Evolutionary conservation across 192 early-diverging fungal genomes (phyloP).

Genomic region (Geranomyces michiganensis): DNA sequence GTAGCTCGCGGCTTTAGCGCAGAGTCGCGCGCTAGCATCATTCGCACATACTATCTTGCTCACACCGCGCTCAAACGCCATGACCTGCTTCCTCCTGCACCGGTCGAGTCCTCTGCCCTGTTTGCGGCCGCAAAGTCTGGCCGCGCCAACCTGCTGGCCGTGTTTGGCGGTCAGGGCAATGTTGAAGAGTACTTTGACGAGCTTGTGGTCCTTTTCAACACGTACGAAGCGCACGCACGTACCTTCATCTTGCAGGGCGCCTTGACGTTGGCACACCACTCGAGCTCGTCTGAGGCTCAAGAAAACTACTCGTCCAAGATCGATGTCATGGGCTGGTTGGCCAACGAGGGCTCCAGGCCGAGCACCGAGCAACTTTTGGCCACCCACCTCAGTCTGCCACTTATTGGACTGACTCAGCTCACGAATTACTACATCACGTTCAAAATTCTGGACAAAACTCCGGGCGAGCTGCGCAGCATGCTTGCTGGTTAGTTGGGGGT

Average conservation of each 20-base stretch:
- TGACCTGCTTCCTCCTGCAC: slow-evolving; percentile 40
- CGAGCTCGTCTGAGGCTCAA: slow-evolving; percentile 40
- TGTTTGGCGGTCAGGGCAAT: slow-evolving; percentile 97
- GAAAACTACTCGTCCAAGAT: slow-evolving; percentile 47
- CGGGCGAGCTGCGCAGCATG: slow-evolving; percentile 52
- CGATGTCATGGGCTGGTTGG: slow-evolving; percentile 85
- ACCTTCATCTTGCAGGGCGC: slow-evolving; percentile 69
- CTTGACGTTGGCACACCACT: slow-evolving; percentile 67
- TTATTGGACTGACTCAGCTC: slow-evolving; percentile 91
- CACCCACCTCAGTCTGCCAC: slow-evolving; percentile 79
- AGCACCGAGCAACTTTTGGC: slow-evolving; percentile 77
- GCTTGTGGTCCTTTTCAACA: slow-evolving; percentile 74
- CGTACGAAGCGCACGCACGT: slow-evolving; percentile 77
- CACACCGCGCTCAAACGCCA: slow-evolving; percentile 63
- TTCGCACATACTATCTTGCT: slow-evolving; percentile 80
- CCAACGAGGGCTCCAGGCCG: slow-evolving; percentile 75
- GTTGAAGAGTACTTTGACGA: slow-evolving; percentile 95
- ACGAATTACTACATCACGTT: slow-evolving; percentile 86
- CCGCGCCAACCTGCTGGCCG: slow-evolving; percentile 70
- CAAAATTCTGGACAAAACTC: slow-evolving; percentile 54
- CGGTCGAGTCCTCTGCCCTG: slow-evolving; percentile 64
- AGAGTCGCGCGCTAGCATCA: slow-evolving; percentile 54
- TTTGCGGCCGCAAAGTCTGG: slow-evolving; percentile 66
- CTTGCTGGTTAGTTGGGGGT: slow-evolving; percentile 48
- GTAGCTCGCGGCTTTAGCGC: slow-evolving; percentile 52